Conservation (phyloP, 2,329 filamentous ascomycete genomes). For the Diaporthe vexans region DNA sequence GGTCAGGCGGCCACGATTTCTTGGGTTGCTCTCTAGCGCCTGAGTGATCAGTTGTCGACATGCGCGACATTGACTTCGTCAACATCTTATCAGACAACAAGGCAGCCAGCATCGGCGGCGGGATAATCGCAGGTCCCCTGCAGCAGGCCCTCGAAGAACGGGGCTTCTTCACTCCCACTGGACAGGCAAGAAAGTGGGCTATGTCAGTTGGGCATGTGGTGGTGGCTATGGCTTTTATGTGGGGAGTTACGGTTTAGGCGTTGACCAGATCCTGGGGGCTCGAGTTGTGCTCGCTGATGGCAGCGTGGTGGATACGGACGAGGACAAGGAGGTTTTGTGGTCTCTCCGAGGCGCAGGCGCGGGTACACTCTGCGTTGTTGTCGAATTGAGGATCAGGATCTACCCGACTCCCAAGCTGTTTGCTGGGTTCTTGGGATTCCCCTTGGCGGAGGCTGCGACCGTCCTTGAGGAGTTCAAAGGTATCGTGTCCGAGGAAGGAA, state of each 20-base stretch:
- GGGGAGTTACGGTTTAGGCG: conserved; percentile 50
- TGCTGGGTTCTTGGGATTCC: background rate
- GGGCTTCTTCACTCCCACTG: conserved; percentile 42
- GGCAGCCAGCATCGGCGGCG: conserved; percentile 43
- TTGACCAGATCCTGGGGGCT: conserved; percentile 54
- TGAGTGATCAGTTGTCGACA: conserved; percentile 18
- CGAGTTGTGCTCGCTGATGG: conserved; percentile 48
- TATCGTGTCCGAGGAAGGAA: background rate
- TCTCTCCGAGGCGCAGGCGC: conserved; percentile 48
- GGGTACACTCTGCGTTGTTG: conserved; percentile 47
- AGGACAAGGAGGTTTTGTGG: conserved; percentile 46
- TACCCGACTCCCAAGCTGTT: conserved; percentile 39
- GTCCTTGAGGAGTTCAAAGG: background rate
- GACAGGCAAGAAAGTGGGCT: conserved; percentile 48
- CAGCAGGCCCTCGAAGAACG: conserved; percentile 38
- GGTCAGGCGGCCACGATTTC: conserved; percentile 27
- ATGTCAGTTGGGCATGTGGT: conserved; percentile 52
- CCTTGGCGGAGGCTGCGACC: background rate
- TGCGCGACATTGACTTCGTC: conserved; percentile 27
- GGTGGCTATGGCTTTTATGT: conserved; percentile 54
- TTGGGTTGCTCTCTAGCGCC: conserved; percentile 3
- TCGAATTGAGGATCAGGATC: conserved; percentile 47
- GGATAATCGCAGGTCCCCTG: conserved; percentile 38
- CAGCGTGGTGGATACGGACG: conserved; percentile 47
- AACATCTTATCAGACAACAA: conserved; percentile 29